A percentile compares a stretch with the other conserved stretches of the same genome.
phyloP scores from a whole-genome alignment of 2,329 filamentous ascomycete species.

The Penicillium vulpinum region DNA sequence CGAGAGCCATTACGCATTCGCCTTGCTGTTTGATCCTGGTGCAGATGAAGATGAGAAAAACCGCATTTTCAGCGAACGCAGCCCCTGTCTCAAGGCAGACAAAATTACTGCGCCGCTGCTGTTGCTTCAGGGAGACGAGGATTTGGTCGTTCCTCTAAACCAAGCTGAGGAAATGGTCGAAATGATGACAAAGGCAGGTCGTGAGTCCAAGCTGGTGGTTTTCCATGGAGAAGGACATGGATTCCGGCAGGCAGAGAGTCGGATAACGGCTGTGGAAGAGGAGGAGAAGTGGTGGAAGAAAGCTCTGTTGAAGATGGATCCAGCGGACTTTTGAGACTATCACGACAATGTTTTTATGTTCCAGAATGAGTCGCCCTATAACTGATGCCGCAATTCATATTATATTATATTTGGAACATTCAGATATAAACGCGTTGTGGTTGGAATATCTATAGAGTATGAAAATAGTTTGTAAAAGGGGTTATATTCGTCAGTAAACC shows the following conservation, averaged over 20 bases:
- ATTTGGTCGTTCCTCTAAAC: slow-evolving; percentile 59
- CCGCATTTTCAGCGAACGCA: slow-evolving; percentile 47
- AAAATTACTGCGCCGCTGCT: slow-evolving; percentile 52
- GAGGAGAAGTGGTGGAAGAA: slow-evolving; percentile 51
- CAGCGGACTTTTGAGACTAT: not conserved
- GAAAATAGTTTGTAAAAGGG: too few relatives aligned
- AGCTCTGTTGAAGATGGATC: not conserved
- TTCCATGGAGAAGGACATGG: slow-evolving; percentile 53
- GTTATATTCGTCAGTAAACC: too few relatives aligned
- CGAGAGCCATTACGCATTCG: slow-evolving; percentile 52
- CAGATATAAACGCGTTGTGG: too few relatives aligned
- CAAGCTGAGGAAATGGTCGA: slow-evolving; percentile 56
- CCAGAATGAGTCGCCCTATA: too few relatives aligned
- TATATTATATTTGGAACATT: too few relatives aligned
- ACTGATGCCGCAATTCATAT: too few relatives aligned
- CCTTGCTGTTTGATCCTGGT: slow-evolving; percentile 41
- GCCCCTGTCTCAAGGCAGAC: slow-evolving; percentile 49
- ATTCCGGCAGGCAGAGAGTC: slow-evolving; percentile 46
- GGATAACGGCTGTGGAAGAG: slow-evolving; percentile 44
- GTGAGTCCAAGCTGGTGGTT: slow-evolving; percentile 48
- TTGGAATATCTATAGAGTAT: too few relatives aligned
- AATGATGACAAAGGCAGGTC: slow-evolving; percentile 42
- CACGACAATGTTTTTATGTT: too few relatives aligned
- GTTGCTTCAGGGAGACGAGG: slow-evolving; percentile 55
- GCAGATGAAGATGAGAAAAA: slow-evolving; percentile 41